Evolutionary conservation across 306 rosid genomes (phyloP).

Genomic region (Morella rubra): DNA sequence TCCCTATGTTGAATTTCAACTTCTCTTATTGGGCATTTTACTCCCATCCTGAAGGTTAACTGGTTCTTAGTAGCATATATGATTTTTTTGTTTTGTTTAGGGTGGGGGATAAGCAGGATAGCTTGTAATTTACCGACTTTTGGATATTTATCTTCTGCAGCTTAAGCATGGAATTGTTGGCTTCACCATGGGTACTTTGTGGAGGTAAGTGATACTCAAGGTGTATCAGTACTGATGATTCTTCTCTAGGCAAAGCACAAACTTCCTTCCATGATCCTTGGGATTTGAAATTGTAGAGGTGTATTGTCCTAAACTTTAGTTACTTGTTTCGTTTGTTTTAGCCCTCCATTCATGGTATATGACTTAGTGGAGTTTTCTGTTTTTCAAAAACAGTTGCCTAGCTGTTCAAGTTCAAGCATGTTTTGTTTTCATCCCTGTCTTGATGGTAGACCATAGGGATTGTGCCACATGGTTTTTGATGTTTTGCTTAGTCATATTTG

Average conservation of each 20-base stretch:
- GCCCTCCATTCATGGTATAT: background rate
- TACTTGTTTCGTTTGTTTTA: background rate
- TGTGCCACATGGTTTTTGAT: background rate
- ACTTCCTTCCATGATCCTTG: background rate
- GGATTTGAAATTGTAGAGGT: background rate
- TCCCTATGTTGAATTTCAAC: background rate
- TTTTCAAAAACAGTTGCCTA: background rate
- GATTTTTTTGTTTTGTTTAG: background rate
- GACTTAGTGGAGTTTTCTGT: background rate
- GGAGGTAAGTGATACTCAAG: too few relatives aligned
- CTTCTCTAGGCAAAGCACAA: constrained; percentile 3
- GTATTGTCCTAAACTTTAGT: background rate
- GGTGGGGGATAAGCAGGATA: background rate
- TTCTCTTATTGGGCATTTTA: background rate
- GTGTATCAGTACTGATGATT: background rate
- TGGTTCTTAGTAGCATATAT: background rate
- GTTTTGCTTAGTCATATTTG: background rate
- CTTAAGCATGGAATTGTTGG: constrained; percentile 95
- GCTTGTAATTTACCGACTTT: constrained; percentile 26
- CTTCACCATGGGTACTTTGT: constrained; percentile 77
- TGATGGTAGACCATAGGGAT: background rate
- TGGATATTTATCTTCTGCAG: constrained; percentile 56
- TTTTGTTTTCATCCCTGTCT: background rate
- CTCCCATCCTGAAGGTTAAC: too few relatives aligned
- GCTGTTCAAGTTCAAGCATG: background rate